Percentiles rank a stretch among this genome's conserved stretches.
phyloP scores from a whole-genome alignment of 768 basidiomycete species.

The Naematelia aurantialba region DNA sequence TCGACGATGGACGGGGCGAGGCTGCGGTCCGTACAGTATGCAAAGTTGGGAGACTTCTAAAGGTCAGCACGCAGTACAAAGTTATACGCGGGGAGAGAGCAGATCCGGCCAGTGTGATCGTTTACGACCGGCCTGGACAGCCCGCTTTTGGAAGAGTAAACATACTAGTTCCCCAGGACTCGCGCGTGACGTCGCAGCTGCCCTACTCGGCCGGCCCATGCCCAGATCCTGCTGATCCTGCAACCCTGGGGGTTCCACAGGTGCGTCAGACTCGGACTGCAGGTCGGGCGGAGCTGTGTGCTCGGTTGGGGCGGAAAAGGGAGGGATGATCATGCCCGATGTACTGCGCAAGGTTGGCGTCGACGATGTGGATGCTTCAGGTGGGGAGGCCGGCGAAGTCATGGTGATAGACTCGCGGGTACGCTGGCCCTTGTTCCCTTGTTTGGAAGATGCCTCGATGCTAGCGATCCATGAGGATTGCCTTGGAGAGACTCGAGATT shows the following conservation, averaged over 20 bases:
- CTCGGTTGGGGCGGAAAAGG: neutral
- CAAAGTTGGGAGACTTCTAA: neutral
- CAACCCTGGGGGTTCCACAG: neutral
- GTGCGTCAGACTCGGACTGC: neutral
- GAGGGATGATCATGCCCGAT: neutral
- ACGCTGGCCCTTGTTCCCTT: neutral
- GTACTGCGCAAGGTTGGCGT: constrained; percentile 27
- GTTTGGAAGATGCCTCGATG: neutral
- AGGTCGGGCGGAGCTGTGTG: neutral
- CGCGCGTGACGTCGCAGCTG: neutral
- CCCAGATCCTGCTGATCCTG: constrained; percentile 18
- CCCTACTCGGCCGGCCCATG: constrained; percentile 11
- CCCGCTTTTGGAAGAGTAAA: neutral
- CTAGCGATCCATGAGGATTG: neutral
- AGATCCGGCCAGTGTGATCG: neutral
- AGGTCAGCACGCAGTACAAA: too few species aligned
- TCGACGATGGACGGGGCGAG: constrained; percentile 4
- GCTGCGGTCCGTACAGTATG: neutral
- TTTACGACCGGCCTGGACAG: neutral
- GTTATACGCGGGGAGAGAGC: constrained; percentile 5
- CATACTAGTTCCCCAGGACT: neutral
- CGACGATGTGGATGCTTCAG: constrained; percentile 22
- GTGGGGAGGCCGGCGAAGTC: neutral
- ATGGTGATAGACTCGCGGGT: neutral
- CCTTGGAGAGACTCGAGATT: too few species aligned